Conservation (phyloP, 2,329 filamentous ascomycete genomes). For the Alternaria rosae region DNA sequence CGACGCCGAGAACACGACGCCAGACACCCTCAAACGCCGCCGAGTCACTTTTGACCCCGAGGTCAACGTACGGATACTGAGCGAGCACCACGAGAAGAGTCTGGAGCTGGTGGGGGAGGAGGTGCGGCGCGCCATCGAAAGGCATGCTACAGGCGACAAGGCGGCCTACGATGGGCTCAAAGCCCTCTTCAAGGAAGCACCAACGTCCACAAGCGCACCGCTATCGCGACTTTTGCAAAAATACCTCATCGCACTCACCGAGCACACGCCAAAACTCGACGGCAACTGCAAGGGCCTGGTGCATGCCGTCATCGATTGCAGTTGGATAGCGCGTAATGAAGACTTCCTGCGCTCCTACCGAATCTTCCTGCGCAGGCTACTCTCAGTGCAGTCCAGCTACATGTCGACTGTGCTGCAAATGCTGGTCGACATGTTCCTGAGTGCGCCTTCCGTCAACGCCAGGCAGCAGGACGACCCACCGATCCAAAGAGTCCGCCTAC, state of each 20-base stretch:
- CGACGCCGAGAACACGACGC: constrained; percentile 42
- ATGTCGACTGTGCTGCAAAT: constrained; percentile 77
- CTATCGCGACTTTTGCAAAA: constrained; percentile 62
- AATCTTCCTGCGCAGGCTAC: constrained; percentile 67
- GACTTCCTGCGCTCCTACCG: constrained; percentile 65
- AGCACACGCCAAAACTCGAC: constrained; percentile 63
- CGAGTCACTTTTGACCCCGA: constrained; percentile 59
- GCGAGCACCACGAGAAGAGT: constrained; percentile 60
- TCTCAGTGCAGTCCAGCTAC: constrained; percentile 83
- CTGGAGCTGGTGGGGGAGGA: constrained; percentile 67
- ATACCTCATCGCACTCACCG: constrained; percentile 65
- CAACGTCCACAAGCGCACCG: constrained; percentile 58
- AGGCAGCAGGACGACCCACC: constrained; percentile 62
- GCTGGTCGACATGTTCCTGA: constrained; percentile 79
- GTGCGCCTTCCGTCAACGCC: constrained; percentile 62
- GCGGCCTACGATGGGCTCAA: constrained; percentile 65
- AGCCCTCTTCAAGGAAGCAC: constrained; percentile 59
- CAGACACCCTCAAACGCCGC: constrained; percentile 52
- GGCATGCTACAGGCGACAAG: constrained; percentile 61
- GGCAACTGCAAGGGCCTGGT: constrained; percentile 66
- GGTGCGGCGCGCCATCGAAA: constrained; percentile 65
- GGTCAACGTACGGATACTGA: constrained; percentile 55
- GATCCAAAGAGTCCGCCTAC: constrained; percentile 70
- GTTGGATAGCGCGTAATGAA: constrained; percentile 69
- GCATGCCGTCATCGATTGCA: constrained; percentile 63